Base-by-base conservation (phyloP, 208 protist genomes). In the Trypanosoma lewisi region DNA sequence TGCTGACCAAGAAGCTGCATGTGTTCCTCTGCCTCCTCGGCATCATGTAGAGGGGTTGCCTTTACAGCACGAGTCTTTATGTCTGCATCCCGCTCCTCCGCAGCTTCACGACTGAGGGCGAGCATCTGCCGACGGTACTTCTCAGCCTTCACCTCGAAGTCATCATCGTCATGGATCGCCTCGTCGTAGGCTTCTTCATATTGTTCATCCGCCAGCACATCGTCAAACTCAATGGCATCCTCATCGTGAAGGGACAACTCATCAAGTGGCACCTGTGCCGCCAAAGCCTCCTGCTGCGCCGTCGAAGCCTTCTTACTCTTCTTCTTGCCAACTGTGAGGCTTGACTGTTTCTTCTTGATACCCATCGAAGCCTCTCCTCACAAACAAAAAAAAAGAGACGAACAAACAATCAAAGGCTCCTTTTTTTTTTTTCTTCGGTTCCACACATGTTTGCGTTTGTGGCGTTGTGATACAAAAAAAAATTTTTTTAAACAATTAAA, bases 131-230 rank as follows among this genome's bases (percentile, higher is more conserved):
- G 73, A 23, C 75, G 75, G 57, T 82, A 84, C 75, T 88, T 85
- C 63, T 88, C 77, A 2, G 87, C 87, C 70, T 85, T 87, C 34
- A 83, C 83, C 71, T 93, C 87, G 70, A 93, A 93, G 75, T 93
- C 87, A 48, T 90, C 83, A 59, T 82, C 82, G 54, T 87, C 85
- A 6, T 77, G 55, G 48, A 86, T 78, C 44, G 82, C 75, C 41
- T 80, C 81, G 45, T 73, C 67, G 36, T 42, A 39, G 1, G 21
- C 36, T 9, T 41, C 36, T 8, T 78, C 73, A 6, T 79, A 75
- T 36, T 76, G 74, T 23, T 73, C 77, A 2, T 80, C 72, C 7
- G 16, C 12, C 28, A 75, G 21, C 5, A 86, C 74, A 53, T 87
- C 82, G 25, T 84, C 75, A 37, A 84, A 85, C 0, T 76, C 85